phyloP scores from a whole-genome alignment of 768 basidiomycete genomes.

The Hericium coralloides region DNA sequence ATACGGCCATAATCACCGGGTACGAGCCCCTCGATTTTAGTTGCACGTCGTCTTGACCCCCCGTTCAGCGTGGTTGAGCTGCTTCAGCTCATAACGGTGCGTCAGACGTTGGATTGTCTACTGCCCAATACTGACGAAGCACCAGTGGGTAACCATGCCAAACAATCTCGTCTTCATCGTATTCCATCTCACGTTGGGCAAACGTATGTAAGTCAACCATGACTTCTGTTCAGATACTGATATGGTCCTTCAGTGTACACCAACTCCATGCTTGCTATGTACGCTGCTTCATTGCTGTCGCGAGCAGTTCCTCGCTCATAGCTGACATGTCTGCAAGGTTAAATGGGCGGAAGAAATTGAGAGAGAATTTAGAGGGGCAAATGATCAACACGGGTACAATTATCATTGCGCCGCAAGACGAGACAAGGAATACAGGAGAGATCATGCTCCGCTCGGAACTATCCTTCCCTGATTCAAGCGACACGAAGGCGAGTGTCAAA shows the following conservation, averaged over 20 bases:
- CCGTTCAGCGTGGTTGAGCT: not conserved
- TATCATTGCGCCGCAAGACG: too few relatives aligned
- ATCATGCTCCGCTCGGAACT: too few relatives aligned
- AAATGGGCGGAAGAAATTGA: conserved; percentile 1
- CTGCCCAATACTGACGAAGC: too few relatives aligned
- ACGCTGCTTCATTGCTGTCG: not conserved
- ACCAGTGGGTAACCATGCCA: conserved; percentile 1
- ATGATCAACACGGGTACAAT: not conserved
- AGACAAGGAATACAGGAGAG: too few relatives aligned
- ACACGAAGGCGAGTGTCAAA: too few relatives aligned
- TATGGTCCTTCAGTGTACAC: not conserved
- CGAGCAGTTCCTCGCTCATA: not conserved
- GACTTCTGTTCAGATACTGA: not conserved
- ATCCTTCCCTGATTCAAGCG: too few relatives aligned
- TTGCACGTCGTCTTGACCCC: not conserved
- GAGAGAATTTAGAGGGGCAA: not conserved
- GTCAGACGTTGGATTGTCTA: not conserved
- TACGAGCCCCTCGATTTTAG: not conserved
- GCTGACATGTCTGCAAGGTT: not conserved
- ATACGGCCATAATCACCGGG: conserved; percentile 2
- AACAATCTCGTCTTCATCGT: conserved; percentile 5
- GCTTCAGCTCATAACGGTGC: conserved; percentile 4
- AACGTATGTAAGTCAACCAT: not conserved
- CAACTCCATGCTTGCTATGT: conserved; percentile 9
- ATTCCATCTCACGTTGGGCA: conserved; percentile 6